phyloP scores from a whole-genome alignment of 2,329 filamentous ascomycete species.

The Fusarium euwallaceae region DNA sequence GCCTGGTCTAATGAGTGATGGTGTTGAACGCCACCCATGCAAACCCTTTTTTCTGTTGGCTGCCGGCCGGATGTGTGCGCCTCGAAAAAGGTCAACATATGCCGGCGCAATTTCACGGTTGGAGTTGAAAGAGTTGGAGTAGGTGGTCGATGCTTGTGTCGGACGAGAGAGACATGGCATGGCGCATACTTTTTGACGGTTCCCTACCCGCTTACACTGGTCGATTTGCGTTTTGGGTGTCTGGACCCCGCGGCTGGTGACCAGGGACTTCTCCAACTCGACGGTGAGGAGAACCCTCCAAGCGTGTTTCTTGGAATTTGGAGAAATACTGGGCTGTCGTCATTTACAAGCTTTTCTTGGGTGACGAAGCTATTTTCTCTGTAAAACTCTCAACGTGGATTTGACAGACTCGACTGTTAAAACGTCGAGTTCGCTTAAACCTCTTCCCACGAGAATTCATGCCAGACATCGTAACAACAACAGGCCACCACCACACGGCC shows the following conservation, averaged over 20 bases:
- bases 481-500: constrained; percentile 1
- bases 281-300: constrained; percentile 36
- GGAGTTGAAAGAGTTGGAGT: constrained; percentile 10
- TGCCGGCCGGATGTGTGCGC: constrained; percentile 22
- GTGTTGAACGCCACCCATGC: constrained; percentile 27
- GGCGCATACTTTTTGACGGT: constrained; percentile 6
- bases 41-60: neutral
- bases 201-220: constrained; percentile 1
- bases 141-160: constrained; percentile 3
- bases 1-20: neutral
- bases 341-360: constrained; percentile 13
- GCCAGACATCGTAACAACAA: neutral
- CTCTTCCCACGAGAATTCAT: neutral
- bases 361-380: neutral
- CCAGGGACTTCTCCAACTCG: constrained; percentile 38
- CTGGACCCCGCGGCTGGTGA: neutral
- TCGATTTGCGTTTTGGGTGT: neutral
- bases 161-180: neutral
- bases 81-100: neutral
- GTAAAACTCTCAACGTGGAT: neutral
- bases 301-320: constrained; percentile 13
- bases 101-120: constrained; percentile 2
- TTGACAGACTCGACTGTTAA: neutral
- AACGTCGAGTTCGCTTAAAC: neutral
- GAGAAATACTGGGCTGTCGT: constrained; percentile 36